Evolutionary conservation across 1,284 basidiomycete species (phyloP).

Genomic region (Irpex sp.): DNA sequence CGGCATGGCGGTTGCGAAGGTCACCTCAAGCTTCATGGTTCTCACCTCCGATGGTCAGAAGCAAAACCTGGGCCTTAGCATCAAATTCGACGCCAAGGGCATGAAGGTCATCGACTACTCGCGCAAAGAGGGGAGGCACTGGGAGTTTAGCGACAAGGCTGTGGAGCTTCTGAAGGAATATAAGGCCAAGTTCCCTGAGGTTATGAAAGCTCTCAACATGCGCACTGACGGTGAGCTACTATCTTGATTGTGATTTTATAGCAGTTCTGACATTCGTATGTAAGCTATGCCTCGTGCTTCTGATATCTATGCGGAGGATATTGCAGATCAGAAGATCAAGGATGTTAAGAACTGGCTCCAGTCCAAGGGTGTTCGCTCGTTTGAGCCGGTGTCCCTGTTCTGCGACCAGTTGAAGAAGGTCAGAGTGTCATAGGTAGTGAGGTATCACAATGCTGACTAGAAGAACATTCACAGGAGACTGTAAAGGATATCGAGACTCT

Average conservation of each 20-base stretch:
- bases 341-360: constrained; percentile 88
- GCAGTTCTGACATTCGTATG: constrained; percentile 7
- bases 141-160: constrained; percentile 94
- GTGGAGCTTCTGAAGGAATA: constrained; percentile 82
- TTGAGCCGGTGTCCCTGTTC: constrained; percentile 91
- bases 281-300: constrained; percentile 71
- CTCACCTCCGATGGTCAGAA: constrained; percentile 73
- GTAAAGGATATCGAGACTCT: constrained; percentile 77
- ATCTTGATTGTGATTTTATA: background rate
- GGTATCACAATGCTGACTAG: background rate
- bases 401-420: constrained; percentile 92
- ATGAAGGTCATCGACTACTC: constrained; percentile 96
- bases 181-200: constrained; percentile 78
- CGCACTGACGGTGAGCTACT: constrained; percentile 58
- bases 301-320: constrained; percentile 67
- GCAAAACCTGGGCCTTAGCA: constrained; percentile 87
- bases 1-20: constrained; percentile 77
- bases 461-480: constrained; percentile 49
- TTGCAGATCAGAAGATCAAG: constrained; percentile 71
- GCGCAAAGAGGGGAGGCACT: constrained; percentile 77
- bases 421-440: background rate
- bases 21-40: constrained; percentile 93
- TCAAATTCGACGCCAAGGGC: constrained; percentile 97
- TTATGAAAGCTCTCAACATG: constrained; percentile 71
- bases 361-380: constrained; percentile 80